Conservation (phyloP, 2,329 filamentous ascomycete genomes). For the Colletotrichum cereale region DNA sequence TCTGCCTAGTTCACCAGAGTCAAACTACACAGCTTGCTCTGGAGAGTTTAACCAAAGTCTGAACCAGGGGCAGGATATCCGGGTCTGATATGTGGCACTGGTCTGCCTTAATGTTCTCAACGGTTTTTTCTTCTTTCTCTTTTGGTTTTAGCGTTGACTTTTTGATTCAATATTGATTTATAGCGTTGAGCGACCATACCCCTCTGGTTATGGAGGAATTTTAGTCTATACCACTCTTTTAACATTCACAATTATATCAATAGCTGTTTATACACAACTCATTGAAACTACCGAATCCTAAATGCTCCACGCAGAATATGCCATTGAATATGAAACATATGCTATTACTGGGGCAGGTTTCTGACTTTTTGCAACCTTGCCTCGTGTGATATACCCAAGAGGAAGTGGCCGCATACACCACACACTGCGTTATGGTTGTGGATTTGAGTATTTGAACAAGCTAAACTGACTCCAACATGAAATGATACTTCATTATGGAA, state of each 20-base stretch:
- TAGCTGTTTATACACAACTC: neutral
- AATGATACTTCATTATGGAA: neutral
- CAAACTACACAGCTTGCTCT: slow-evolving; percentile 12
- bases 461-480: neutral
- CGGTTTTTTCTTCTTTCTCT: too few species aligned
- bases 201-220: neutral
- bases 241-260: neutral
- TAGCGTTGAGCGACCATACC: neutral
- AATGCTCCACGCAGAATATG: neutral
- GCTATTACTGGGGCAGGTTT: neutral
- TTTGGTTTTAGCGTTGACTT: slow-evolving; percentile 7
- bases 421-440: neutral
- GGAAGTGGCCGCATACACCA: neutral
- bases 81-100: too few species aligned
- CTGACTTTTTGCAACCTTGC: neutral
- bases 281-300: neutral
- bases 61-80: neutral
- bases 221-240: neutral
- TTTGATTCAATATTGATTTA: neutral
- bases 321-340: neutral
- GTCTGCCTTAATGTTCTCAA: neutral
- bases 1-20: slow-evolving; percentile 10
- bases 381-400: neutral
- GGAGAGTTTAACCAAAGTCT: neutral
- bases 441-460: neutral